phyloP scores from a whole-genome alignment of 2,329 filamentous ascomycete species.

The Colletotrichum gloeosporioides region DNA sequence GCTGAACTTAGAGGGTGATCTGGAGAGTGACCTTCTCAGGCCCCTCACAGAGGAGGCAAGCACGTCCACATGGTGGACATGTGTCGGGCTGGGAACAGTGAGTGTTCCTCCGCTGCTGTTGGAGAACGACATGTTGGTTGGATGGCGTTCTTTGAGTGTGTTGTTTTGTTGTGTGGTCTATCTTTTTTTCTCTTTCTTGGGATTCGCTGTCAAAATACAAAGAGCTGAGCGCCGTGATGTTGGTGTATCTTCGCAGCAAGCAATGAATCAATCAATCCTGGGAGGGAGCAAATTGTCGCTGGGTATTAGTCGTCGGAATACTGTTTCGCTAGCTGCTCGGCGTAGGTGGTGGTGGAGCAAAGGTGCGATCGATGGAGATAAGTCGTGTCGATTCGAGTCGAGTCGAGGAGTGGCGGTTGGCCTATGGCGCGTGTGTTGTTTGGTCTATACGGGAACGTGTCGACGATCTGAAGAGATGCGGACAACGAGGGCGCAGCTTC shows the following conservation, averaged over 20 bases:
- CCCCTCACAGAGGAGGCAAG: constrained; percentile 78
- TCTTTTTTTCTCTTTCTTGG: background rate
- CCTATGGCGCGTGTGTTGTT: background rate
- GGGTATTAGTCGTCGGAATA: constrained; percentile 16
- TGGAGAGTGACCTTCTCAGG: constrained; percentile 84
- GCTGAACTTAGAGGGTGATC: constrained; percentile 91
- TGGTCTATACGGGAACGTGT: background rate
- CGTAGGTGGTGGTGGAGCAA: constrained; percentile 2
- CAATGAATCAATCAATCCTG: constrained; percentile 7
- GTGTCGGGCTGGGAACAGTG: constrained; percentile 85
- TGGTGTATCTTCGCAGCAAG: background rate
- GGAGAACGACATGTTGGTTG: constrained; percentile 60
- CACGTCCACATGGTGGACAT: constrained; percentile 82
- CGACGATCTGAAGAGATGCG: background rate
- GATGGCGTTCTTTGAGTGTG: background rate
- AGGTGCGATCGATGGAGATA: constrained; percentile 3
- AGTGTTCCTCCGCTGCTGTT: constrained; percentile 75
- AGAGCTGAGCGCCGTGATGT: background rate
- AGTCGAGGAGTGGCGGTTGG: background rate
- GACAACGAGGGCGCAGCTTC: constrained; percentile 3
- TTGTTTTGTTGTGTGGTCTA: background rate
- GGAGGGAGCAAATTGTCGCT: constrained; percentile 13
- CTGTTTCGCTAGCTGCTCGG: constrained; percentile 11
- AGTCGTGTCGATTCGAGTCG: background rate
- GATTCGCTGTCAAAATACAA: constrained; percentile 5